These are phyloP conservation scores for Sarocladiaceae sp. DNA, from an alignment of 2,329 filamentous ascomycete species.

Conservation along the genomic window DNA sequence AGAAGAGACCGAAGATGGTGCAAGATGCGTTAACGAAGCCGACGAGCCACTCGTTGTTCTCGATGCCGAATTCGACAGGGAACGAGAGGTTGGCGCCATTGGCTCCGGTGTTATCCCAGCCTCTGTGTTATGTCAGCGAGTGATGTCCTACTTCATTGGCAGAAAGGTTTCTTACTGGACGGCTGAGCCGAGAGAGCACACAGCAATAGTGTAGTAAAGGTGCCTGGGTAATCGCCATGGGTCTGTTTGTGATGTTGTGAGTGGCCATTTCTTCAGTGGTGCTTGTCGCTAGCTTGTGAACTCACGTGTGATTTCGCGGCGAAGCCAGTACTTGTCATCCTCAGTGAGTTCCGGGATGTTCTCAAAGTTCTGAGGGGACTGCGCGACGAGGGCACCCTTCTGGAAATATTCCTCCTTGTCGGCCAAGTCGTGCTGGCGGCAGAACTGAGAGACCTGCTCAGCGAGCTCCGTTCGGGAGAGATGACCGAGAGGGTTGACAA, in stretches of 20 bases:
- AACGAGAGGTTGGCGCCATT: conserved; percentile 34
- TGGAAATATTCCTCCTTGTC: conserved; percentile 21
- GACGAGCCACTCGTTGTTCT: conserved; percentile 41
- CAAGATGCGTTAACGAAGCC: conserved; percentile 47
- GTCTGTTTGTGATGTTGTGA: conserved; percentile 9
- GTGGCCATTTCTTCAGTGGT: no score
- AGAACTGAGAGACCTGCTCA: conserved; percentile 19
- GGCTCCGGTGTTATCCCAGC: conserved; percentile 40
- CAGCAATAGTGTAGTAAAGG: conserved; percentile 22
- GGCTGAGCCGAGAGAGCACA: conserved; percentile 24
- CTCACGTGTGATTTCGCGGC: conserved; percentile 17
- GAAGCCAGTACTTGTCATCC: conserved; percentile 18
- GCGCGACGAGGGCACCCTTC: conserved; percentile 22
- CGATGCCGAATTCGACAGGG: conserved; percentile 28
- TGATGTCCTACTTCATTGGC: neutral
- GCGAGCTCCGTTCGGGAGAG: conserved; percentile 17
- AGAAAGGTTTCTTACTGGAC: conserved; percentile 15
- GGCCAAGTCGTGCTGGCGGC: conserved; percentile 20
- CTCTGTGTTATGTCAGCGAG: conserved; percentile 12
- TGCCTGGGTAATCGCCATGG: conserved; percentile 21
- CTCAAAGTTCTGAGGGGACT: conserved; percentile 16
- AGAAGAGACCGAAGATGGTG: conserved; percentile 16
- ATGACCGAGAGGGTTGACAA: conserved; percentile 21
- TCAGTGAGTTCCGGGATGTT: conserved; percentile 18
- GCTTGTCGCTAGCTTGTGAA: no score